These are phyloP conservation scores for Neoscytalidium dimidiatum DNA, from an alignment of 2,329 filamentous ascomycete genomes.

Conservation along the genomic window DNA sequence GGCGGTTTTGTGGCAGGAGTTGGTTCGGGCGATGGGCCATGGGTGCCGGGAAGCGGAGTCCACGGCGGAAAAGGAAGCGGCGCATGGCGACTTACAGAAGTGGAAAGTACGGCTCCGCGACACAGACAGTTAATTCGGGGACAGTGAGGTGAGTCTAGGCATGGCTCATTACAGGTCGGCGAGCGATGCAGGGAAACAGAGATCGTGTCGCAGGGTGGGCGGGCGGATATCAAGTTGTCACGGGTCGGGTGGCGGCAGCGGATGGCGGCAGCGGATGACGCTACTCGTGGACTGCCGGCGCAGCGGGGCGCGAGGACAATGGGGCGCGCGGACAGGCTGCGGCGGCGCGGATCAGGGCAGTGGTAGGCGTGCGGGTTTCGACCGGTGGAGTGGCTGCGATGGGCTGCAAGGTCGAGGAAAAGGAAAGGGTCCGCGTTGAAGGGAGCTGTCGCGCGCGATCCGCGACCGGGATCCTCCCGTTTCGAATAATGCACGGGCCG, in stretches of 20 bases:
- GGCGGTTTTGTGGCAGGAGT: background rate
- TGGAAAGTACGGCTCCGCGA: constrained; percentile 4
- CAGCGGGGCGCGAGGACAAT: background rate
- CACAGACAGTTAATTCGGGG: background rate
- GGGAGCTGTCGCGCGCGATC: constrained; percentile 13
- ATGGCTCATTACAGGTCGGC: background rate
- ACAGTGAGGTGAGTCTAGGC: constrained; percentile 1
- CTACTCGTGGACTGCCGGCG: background rate
- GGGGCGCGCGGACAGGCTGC: background rate
- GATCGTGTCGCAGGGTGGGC: background rate
- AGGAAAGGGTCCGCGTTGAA: constrained; percentile 17
- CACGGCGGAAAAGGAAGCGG: constrained; percentile 11
- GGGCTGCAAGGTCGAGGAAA: constrained; percentile 12
- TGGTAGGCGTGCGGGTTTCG: background rate
- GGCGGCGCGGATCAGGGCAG: constrained; percentile 7
- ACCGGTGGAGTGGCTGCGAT: background rate
- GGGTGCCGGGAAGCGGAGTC: background rate
- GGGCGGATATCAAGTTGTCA: background rate
- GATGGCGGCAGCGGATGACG: background rate
- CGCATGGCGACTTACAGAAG: constrained; percentile 10
- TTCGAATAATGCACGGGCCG: constrained; percentile 1
- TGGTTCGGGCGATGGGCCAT: background rate
- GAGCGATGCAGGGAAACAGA: background rate
- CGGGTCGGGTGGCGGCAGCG: constrained; percentile 7
- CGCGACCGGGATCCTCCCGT: constrained; percentile 9